These are phyloP conservation scores for Pseudoturritis turrita DNA, from an alignment of 345 rosid genomes.

Conservation along the genomic window DNA sequence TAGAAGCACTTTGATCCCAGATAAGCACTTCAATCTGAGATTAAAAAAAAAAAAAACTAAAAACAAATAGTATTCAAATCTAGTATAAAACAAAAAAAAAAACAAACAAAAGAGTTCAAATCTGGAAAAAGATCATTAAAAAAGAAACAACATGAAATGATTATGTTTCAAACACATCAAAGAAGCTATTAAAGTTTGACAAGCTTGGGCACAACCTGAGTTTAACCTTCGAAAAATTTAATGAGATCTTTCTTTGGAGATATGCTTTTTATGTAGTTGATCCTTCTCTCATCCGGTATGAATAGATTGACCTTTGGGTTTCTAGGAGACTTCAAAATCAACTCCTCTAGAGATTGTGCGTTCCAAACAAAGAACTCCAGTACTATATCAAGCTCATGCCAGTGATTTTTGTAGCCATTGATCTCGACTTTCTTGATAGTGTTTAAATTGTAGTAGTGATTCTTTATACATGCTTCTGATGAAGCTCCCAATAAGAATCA, in stretches of 20 bases:
- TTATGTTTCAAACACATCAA: not conserved
- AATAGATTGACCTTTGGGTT: too few species aligned
- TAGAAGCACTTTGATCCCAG: too few species aligned
- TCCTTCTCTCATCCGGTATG: too few species aligned
- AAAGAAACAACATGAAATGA: not conserved
- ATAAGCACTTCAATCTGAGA: too few species aligned
- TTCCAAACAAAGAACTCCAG: not conserved
- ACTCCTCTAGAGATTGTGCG: not conserved
- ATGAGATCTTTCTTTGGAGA: too few species aligned
- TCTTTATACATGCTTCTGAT: not conserved
- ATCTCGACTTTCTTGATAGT: slow-evolving; percentile 4
- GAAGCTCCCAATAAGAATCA: not conserved
- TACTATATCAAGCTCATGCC: slow-evolving; percentile 12
- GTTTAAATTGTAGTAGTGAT: not conserved
- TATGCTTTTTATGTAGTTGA: not conserved
- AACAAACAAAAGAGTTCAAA: not conserved
- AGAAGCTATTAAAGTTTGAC: not conserved
- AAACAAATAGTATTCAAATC: not conserved
- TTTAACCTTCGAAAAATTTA: not conserved
- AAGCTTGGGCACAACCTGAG: not conserved
- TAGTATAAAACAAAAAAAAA: not conserved
- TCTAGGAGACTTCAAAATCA: not conserved
- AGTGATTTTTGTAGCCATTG: slow-evolving; percentile 13
- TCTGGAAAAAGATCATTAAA: not conserved
- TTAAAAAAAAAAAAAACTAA: too few species aligned